Evolutionary conservation across 202 grass and related monocot species (phyloP).

Genomic region (Carex sylvatica): DNA sequence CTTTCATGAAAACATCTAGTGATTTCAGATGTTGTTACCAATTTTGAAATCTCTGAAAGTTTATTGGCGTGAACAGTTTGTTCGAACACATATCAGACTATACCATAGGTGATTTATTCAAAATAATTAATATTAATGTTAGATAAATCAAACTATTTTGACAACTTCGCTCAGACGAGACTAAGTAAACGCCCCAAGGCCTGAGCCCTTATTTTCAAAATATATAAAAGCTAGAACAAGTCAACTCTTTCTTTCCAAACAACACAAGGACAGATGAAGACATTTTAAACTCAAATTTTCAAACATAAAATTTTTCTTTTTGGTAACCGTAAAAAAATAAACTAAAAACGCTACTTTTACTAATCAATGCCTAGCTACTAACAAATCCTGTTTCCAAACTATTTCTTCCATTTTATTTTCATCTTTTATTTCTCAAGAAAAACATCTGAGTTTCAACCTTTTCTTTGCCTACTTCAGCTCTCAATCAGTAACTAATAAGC

Average conservation of each 20-base stretch:
- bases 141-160: not conserved
- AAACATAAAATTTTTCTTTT: not conserved
- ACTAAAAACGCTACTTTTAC: not conserved
- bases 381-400: not conserved
- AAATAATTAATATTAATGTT: not conserved
- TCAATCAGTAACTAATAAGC: not conserved
- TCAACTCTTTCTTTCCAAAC: not conserved
- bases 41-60: not conserved
- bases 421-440: not conserved
- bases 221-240: not conserved
- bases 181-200: not conserved
- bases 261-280: not conserved
- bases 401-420: not conserved
- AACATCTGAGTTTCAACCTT: not conserved
- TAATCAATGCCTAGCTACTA: not conserved
- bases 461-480: not conserved
- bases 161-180: slow-evolving; percentile 4
- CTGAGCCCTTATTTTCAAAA: slow-evolving; percentile 8
- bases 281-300: not conserved
- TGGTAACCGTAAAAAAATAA: not conserved
- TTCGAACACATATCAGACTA: not conserved
- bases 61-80: not conserved
- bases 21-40: not conserved
- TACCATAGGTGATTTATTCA: not conserved
- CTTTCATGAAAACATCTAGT: not conserved